phyloP scores from a whole-genome alignment of 2,329 filamentous ascomycete species.

The Penicillium freii region DNA sequence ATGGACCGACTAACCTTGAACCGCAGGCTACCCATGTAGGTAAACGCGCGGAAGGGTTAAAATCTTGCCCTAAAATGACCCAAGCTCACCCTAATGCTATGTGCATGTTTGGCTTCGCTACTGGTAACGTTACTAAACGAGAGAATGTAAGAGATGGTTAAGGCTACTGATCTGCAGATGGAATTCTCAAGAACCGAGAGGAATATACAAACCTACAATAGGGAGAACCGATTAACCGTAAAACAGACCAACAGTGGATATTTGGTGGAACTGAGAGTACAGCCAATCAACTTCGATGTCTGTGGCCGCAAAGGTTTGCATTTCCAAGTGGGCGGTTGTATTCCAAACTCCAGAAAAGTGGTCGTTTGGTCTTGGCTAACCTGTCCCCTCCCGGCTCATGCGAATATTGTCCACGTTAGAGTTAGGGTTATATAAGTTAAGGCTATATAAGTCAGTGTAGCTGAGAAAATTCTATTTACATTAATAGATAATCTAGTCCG shows the following conservation, averaged over 20 bases:
- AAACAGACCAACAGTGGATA: background rate
- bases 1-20: background rate
- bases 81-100: background rate
- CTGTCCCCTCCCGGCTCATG: background rate
- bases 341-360: background rate
- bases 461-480: too few relatives aligned
- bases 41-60: too few relatives aligned
- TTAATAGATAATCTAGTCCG: background rate
- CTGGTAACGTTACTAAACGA: background rate
- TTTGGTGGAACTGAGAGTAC: background rate
- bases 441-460: background rate
- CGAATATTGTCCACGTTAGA: background rate
- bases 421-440: background rate
- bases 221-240: background rate
- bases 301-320: too few relatives aligned
- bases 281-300: background rate
- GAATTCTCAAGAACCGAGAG: background rate
- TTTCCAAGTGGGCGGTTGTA: background rate
- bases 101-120: too few relatives aligned
- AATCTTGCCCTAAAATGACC: background rate
- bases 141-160: background rate
- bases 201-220: too few relatives aligned
- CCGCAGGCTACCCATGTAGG: too few relatives aligned
- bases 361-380: background rate
- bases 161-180: background rate